These are phyloP conservation scores for Aquanectria penicillioides DNA, from an alignment of 2,329 filamentous ascomycete genomes.

Conservation along the genomic window DNA sequence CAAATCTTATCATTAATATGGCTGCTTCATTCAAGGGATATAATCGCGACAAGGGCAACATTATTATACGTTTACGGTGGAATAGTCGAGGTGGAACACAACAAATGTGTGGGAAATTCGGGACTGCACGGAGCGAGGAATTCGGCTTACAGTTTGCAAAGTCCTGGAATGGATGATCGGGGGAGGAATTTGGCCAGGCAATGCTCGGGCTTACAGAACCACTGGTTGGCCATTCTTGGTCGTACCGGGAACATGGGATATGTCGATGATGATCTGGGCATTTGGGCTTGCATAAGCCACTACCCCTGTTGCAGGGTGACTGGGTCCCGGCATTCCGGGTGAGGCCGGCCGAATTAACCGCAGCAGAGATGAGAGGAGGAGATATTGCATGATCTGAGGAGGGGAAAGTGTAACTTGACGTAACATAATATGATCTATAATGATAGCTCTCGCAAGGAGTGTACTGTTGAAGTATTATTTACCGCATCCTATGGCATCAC, in stretches of 20 bases:
- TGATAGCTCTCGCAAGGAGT: neutral
- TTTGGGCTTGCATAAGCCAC: slow-evolving; percentile 26
- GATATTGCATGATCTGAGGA: neutral
- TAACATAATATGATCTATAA: neutral
- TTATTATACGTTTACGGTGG: neutral
- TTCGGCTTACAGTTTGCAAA: neutral
- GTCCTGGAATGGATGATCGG: no score
- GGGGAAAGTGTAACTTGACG: neutral
- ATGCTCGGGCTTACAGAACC: neutral
- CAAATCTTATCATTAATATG: no score
- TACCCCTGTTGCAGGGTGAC: slow-evolving; percentile 8
- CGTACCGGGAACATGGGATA: slow-evolving; percentile 11
- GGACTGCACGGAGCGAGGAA: neutral
- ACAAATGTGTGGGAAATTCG: neutral
- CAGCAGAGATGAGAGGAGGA: neutral
- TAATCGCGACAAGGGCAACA: slow-evolving; percentile 2
- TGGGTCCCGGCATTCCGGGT: slow-evolving; percentile 12
- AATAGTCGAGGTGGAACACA: neutral
- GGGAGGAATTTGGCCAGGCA: no score
- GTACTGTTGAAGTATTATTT: neutral
- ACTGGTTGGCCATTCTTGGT: slow-evolving; percentile 1
- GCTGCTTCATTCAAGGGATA: neutral
- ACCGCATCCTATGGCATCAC: neutral
- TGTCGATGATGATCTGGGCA: slow-evolving; percentile 10
- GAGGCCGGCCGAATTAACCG: slow-evolving; percentile 1